phyloP scores from a whole-genome alignment of 108 stramenopile species.

The Cyclotella baltica region DNA sequence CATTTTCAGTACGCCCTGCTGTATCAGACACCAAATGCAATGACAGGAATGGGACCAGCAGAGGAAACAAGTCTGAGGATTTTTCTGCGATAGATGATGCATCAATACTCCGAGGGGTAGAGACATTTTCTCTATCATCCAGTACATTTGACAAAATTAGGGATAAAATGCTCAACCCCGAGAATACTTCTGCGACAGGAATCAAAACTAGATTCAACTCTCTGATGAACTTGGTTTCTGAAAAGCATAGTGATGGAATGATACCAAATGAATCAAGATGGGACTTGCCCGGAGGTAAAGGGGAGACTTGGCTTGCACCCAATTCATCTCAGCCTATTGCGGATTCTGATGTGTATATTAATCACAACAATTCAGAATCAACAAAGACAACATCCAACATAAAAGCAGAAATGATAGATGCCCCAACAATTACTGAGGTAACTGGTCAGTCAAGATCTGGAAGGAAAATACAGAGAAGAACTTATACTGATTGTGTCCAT shows the following conservation, averaged over 20 bases:
- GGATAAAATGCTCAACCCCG: conserved; percentile 30
- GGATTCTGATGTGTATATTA: neutral
- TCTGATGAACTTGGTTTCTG: conserved; percentile 15
- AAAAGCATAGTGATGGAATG: neutral
- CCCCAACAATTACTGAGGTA: neutral
- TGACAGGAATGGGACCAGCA: conserved; percentile 1
- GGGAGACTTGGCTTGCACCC: conserved; percentile 4
- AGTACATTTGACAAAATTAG: conserved; percentile 34
- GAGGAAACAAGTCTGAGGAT: neutral
- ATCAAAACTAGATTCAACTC: conserved; percentile 39
- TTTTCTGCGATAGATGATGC: conserved; percentile 40
- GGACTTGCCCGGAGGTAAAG: neutral
- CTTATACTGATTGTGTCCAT: conserved; percentile 1
- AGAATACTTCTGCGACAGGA: conserved; percentile 10
- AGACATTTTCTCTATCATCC: conserved; percentile 32
- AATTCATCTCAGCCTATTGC: neutral
- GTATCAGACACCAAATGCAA: neutral
- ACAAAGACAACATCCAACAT: neutral
- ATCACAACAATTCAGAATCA: neutral
- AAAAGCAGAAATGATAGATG: neutral
- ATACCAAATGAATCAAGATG: neutral
- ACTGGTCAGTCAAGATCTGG: conserved; percentile 3
- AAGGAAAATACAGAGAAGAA: neutral
- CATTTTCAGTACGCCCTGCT: conserved; percentile 55
- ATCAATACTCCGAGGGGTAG: conserved; percentile 44